Evolutionary conservation across 129 eudicot species (phyloP).

Genomic region (Oenanthe sinensis): DNA sequence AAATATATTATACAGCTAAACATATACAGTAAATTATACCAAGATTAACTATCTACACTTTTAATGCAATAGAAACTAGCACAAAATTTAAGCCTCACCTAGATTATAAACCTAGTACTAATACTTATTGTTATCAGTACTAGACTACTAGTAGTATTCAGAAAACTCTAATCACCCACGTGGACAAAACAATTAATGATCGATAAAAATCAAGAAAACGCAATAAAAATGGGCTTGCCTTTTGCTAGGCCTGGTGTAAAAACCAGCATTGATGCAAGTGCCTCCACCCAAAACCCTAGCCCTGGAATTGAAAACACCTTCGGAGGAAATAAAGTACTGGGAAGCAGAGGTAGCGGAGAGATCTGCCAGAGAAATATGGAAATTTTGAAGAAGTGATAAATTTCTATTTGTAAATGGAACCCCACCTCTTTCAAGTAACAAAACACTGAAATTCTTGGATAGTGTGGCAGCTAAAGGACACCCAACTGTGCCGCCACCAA

Average conservation of each 20-base stretch:
- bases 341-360: constrained; percentile 66
- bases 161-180: too few species aligned
- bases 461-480: constrained; percentile 94
- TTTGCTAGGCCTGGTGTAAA: constrained; percentile 85
- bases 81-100: too few species aligned
- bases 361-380: constrained; percentile 78
- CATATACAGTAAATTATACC: too few species aligned
- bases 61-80: too few species aligned
- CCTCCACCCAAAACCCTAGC: constrained; percentile 91
- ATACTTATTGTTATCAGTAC: too few species aligned
- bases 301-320: constrained; percentile 78
- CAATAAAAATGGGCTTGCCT: constrained; percentile 36
- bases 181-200: too few species aligned
- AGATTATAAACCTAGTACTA: too few species aligned
- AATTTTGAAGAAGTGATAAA: constrained; percentile 55
- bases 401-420: constrained; percentile 75
- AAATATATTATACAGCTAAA: too few species aligned
- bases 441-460: constrained; percentile 57
- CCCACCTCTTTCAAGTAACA: constrained; percentile 85
- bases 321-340: constrained; percentile 65
- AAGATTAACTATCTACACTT: too few species aligned
- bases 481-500: constrained; percentile 97
- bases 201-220: neutral
- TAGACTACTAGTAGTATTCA: too few species aligned
- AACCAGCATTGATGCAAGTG: constrained; percentile 83